These are phyloP conservation scores for Nicotiana obtusifolia DNA, from an alignment of 257 asterid species.

Conservation along the genomic window DNA sequence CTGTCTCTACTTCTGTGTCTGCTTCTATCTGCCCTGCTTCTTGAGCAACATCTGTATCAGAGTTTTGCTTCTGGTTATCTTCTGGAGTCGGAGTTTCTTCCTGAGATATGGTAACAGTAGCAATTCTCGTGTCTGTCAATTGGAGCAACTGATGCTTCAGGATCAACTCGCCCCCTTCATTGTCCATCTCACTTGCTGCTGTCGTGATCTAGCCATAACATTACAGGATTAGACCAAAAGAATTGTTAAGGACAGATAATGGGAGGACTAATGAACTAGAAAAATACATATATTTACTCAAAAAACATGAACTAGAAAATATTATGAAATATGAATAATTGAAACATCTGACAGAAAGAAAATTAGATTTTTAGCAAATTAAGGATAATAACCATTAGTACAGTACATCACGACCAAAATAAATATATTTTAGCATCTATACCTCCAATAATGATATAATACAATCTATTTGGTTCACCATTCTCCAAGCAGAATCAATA, in stretches of 20 bases:
- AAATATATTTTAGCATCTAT: background rate
- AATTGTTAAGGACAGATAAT: background rate
- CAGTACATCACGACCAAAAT: background rate
- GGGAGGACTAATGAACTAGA: background rate
- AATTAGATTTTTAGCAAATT: background rate
- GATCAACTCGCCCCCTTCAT: constrained; percentile 47
- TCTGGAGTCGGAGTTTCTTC: constrained; percentile 68
- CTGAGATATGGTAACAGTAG: constrained; percentile 46
- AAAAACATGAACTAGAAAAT: background rate
- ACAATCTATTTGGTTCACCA: background rate
- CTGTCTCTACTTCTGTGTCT: constrained; percentile 22
- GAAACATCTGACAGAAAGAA: background rate
- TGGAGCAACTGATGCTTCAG: constrained; percentile 43
- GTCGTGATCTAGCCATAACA: constrained; percentile 34
- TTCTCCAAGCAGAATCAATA: background rate
- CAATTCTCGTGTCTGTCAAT: constrained; percentile 44
- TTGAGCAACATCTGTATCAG: constrained; percentile 51
- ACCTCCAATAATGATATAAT: background rate
- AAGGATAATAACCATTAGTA: background rate
- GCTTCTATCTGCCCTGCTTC: constrained; percentile 62
- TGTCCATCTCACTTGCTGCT: constrained; percentile 51
- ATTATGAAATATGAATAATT: background rate
- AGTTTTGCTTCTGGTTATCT: constrained; percentile 55
- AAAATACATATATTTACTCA: too few relatives aligned
- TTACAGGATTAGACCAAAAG: background rate